Percentiles rank a stretch among this genome's conserved stretches.
These are phyloP conservation scores for Zygnema cylindricum DNA, from an alignment of 139 green algal species.

Conservation along the genomic window DNA sequence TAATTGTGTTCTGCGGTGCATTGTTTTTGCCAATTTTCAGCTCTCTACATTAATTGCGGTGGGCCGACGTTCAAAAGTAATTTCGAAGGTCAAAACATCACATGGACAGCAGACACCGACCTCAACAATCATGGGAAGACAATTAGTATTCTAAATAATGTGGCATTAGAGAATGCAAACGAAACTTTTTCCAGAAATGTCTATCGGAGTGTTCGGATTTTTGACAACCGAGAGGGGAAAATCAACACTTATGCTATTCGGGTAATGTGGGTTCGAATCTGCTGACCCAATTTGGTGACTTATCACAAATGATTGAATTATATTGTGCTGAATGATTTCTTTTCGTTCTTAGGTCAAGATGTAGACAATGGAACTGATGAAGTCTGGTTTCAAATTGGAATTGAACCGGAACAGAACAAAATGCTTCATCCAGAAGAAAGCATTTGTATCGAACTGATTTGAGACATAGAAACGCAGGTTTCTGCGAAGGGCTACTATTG, in stretches of 20 bases:
- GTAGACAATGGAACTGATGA: too few species aligned
- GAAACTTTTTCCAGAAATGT: not conserved
- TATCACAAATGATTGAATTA: not conserved
- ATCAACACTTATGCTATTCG: not conserved
- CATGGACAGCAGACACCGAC: not conserved
- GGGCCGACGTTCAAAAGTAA: not conserved
- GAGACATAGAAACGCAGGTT: not conserved
- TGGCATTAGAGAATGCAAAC: not conserved
- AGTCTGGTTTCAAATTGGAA: not conserved
- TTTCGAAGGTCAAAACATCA: too few species aligned
- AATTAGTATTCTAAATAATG: not conserved
- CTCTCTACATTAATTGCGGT: not conserved
- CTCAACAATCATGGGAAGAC: not conserved
- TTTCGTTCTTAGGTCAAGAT: not conserved
- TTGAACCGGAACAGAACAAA: too few species aligned
- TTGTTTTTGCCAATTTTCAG: too few species aligned
- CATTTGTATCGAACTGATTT: too few species aligned
- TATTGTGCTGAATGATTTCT: not conserved
- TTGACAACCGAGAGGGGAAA: not conserved
- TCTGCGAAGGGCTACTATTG: slow-evolving; percentile 13
- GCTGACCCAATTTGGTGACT: not conserved
- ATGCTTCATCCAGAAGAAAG: too few species aligned
- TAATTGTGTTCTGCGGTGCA: too few species aligned
- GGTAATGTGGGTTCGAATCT: not conserved
- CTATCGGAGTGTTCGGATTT: not conserved